Conservation (phyloP, 2,329 filamentous ascomycete species). For the Xylariaceae sp. region DNA sequence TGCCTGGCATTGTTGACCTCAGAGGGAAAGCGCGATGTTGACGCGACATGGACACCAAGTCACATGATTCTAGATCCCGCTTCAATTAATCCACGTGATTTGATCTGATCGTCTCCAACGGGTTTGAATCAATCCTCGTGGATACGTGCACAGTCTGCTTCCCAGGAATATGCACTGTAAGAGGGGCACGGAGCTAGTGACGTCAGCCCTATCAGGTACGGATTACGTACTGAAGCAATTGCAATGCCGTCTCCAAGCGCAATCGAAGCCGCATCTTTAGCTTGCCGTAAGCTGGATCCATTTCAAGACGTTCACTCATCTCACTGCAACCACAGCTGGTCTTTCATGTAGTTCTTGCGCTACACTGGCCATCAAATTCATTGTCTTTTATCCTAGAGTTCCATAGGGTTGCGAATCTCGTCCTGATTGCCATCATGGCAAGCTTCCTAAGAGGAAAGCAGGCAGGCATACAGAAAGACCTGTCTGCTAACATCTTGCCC, state of each 20-base stretch:
- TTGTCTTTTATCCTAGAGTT: neutral
- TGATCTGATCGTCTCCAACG: neutral
- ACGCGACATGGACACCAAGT: constrained; percentile 27
- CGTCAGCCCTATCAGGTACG: neutral
- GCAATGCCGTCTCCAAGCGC: too few species aligned
- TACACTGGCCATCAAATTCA: neutral
- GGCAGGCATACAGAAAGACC: constrained; percentile 83
- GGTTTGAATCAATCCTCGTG: neutral
- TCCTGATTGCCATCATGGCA: constrained; percentile 54
- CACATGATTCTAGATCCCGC: constrained; percentile 22
- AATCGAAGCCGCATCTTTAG: neutral
- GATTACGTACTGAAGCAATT: neutral
- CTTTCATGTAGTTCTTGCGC: neutral
- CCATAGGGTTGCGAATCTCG: neutral
- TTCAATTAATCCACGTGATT: neutral
- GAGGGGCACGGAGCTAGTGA: neutral
- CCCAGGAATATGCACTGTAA: too few species aligned
- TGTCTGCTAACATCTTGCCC: constrained; percentile 73
- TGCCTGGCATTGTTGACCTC: constrained; percentile 24
- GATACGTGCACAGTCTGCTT: too few species aligned
- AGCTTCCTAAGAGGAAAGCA: constrained; percentile 89
- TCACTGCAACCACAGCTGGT: neutral
- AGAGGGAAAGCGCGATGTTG: constrained; percentile 24
- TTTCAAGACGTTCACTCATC: neutral
- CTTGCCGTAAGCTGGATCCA: neutral